phyloP scores from a whole-genome alignment of 306 rosid genomes.

The Lathyrus oleraceus region DNA sequence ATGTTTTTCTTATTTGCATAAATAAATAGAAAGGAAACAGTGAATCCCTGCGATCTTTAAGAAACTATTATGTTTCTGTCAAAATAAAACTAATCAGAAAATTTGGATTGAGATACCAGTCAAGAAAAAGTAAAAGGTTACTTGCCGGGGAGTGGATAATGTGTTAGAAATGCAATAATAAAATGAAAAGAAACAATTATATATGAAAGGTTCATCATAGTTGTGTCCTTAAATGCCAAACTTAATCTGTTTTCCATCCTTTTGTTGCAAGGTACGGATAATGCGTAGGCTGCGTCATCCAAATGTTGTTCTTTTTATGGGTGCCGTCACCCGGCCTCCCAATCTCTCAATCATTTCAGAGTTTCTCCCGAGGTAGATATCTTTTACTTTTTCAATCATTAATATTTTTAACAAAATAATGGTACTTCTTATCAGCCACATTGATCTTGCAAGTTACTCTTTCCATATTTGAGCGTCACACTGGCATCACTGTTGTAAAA shows the following conservation, averaged over 20 bases:
- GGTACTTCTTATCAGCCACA: slow-evolving; percentile 5
- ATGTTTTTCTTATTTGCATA: slow-evolving; percentile 22
- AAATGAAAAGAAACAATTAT: slow-evolving; percentile 8
- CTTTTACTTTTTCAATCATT: slow-evolving; percentile 4
- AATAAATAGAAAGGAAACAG: slow-evolving; percentile 21
- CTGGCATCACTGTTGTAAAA: slow-evolving; percentile 26
- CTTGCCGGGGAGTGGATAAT: not conserved
- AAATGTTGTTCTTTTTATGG: slow-evolving; percentile 95
- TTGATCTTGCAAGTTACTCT: slow-evolving; percentile 21
- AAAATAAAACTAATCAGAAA: slow-evolving; percentile 15
- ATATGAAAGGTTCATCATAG: slow-evolving; percentile 21
- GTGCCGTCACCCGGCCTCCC: slow-evolving; percentile 98
- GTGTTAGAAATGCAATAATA: slow-evolving; percentile 17
- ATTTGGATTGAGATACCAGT: slow-evolving; percentile 10
- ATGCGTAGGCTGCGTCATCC: slow-evolving; percentile 99
- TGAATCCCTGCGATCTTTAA: not conserved
- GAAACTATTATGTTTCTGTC: slow-evolving; percentile 17
- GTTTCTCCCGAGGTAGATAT: slow-evolving; percentile 87
- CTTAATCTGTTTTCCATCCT: slow-evolving; percentile 31
- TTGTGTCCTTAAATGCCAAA: slow-evolving; percentile 24
- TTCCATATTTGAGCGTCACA: slow-evolving; percentile 15
- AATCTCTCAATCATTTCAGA: slow-evolving; percentile 93
- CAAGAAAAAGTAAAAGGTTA: slow-evolving; percentile 15
- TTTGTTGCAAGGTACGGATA: slow-evolving; percentile 75
- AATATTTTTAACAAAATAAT: slow-evolving; percentile 6